Base-by-base conservation (phyloP, 306 rosid genomes). In the Quercus bicolor region DNA sequence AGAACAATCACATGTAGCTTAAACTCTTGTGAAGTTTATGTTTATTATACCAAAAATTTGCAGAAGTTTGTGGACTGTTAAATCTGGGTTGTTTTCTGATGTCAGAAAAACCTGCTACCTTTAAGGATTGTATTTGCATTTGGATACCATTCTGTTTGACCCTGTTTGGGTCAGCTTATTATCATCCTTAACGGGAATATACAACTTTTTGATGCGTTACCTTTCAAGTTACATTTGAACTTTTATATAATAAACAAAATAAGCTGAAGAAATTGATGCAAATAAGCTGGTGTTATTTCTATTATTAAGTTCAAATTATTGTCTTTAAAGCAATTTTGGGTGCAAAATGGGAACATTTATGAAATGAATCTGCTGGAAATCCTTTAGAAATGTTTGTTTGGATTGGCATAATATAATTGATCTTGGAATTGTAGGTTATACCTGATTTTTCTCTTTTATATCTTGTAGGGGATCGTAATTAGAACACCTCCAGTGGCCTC, bases 401-500 rank as follows among this genome's bases (percentile, higher is more conserved):
- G 52, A 72, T 75, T 83, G 57, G 55, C 64, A 65, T 23, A 73
- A 72, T 52, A 56, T 40, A 71, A 51, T 64, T 23, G 66, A 13
- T 55, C 20, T 52, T 69, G 57, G 79, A 56, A 5, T 77, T 80
- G 33, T 83, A 66, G 61, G 68, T 52, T 53, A 28, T 82, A 34
- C 31, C 51, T 51, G 56, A 61, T 74, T 56, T 51, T 60, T 77
- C 11, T 28, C 66, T 57, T 88, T 87, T 59, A 57, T 78, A 73
- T 85, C 60, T 74, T 88, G 89, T 75, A 95, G 98, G 98, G 98
- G 77, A 95, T 95, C 77, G 43, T 81, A 75, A 85, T 95, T 77
- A 88, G 86, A 80, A 95, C 97, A 1, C 98, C 98, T 75, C 80
- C 98, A 92, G 86, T 95, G 94, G 98, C 98, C 98, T 77, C 89